phyloP scores from a whole-genome alignment of 2,329 filamentous ascomycete species.

The Aspergillus tamarii region DNA sequence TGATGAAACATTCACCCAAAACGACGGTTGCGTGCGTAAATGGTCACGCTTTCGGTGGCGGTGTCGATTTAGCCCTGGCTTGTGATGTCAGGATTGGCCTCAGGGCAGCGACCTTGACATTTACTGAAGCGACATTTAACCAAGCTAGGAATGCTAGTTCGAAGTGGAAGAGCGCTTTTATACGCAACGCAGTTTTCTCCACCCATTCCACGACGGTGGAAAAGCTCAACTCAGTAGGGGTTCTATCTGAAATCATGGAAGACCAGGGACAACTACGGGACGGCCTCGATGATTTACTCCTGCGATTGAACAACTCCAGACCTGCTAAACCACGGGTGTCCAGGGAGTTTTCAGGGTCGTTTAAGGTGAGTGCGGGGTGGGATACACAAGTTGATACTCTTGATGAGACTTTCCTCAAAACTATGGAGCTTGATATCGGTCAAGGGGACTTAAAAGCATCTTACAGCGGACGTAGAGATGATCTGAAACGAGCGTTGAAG shows the following conservation, averaged over 20 bases:
- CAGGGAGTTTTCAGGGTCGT: background rate
- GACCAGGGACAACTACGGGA: background rate
- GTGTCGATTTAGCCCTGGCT: slow-evolving; percentile 5
- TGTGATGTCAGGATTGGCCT: slow-evolving; percentile 6
- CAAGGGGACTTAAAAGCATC: background rate
- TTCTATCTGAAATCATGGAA: slow-evolving; percentile 7
- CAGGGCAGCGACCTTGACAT: slow-evolving; percentile 3
- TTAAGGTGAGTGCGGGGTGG: too few relatives aligned
- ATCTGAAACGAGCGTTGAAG: background rate
- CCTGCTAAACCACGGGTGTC: slow-evolving; percentile 1
- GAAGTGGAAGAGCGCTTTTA: background rate
- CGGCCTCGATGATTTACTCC: slow-evolving; percentile 3
- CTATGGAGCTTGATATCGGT: background rate
- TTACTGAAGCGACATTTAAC: slow-evolving; percentile 4
- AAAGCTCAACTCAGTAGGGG: slow-evolving; percentile 3
- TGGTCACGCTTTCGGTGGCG: slow-evolving; percentile 9
- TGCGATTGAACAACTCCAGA: background rate
- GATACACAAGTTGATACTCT: background rate
- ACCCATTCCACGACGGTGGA: slow-evolving; percentile 3
- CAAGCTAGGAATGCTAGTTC: background rate
- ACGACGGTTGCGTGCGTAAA: slow-evolving; percentile 7
- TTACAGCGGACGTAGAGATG: background rate
- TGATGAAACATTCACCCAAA: slow-evolving; percentile 2
- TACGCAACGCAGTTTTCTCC: background rate
- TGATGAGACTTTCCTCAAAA: background rate